Base-by-base conservation (phyloP, 331 rosid genomes). In the Telfairia occidentalis region DNA sequence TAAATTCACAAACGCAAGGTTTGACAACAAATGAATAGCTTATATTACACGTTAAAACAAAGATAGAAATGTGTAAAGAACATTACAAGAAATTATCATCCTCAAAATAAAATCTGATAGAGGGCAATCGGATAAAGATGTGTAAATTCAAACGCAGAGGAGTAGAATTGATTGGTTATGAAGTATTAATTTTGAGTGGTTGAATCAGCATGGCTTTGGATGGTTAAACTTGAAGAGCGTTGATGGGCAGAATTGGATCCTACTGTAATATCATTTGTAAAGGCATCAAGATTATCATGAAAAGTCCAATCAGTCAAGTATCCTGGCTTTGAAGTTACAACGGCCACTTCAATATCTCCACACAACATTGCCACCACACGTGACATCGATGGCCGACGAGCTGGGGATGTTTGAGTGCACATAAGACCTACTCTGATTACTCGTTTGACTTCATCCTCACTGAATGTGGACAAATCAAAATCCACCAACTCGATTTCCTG, bases 331-430 rank as follows among this genome's bases (percentile, higher is more conserved):
- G 92, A 30, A 72, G 84, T 82, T 26, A 87, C 86, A 15, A 71
- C 3, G 64, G 73, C 77, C 76, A 88, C 92, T 79, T 92, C 92
- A 15, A 61, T 77, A 70, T 87, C 96, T 79, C 96, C 91, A 3
- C 84, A 71, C 61, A 90, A 87, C 96, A 88, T 90, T 64, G 90
- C 95, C 78, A 90, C 89, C 16, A 84, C 96, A 1, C 89, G 84
- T 0, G 96, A 92, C 97, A 88, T 92, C 0, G 87, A 66, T 66
- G 96, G 97, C 18, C 96, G 78, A 26, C 65, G 80, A 5, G 34
- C 9, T 26, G 95, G 92, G 40, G 92, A 83, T 79, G 96, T 65
- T 53, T 90, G 97, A 30, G 96, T 92, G 89, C 96, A 92, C 50
- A 88, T n/a, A 30, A 88, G 85, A 15, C 87, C 87, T 77, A 92